phyloP scores from a whole-genome alignment of 2,329 filamentous ascomycete species.

The Knufia petricola region DNA sequence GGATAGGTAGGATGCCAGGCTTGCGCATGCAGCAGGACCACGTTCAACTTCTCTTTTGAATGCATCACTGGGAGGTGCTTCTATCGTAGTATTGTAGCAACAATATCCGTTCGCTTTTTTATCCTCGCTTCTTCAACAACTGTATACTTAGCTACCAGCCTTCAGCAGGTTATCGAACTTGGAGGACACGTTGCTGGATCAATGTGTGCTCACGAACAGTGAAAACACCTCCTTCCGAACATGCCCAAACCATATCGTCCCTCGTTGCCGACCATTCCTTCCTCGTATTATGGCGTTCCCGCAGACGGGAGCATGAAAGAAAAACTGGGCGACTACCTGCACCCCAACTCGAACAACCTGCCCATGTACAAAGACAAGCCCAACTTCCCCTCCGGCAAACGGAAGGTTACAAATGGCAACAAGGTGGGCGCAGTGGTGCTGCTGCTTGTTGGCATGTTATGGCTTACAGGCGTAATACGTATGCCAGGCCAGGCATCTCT shows the following conservation, averaged over 20 bases:
- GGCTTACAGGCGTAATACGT: conserved; percentile 2
- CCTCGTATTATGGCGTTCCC: background rate
- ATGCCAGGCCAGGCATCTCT: conserved; percentile 21
- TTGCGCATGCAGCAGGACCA: too few species aligned
- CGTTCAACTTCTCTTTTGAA: too few species aligned
- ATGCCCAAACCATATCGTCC: conserved; percentile 5
- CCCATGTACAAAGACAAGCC: conserved; percentile 99
- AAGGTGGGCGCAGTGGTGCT: conserved; percentile 15
- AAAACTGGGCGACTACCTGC: background rate
- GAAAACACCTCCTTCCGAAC: background rate
- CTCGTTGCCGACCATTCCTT: conserved; percentile 2
- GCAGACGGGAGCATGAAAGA: conserved; percentile 7
- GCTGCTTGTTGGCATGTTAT: background rate
- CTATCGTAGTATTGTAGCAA: too few species aligned
- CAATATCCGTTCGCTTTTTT: too few species aligned
- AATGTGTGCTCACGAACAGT: background rate
- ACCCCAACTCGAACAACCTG: conserved; percentile 42
- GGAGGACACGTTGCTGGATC: background rate
- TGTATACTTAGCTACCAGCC: too few species aligned
- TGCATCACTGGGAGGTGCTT: too few species aligned
- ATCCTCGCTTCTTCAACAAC: too few species aligned
- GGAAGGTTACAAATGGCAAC: conserved; percentile 24
- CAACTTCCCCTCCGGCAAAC: conserved; percentile 51
- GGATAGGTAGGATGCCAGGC: too few species aligned
- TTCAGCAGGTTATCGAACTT: too few species aligned